These are phyloP conservation scores for Priceomyces melissophilus DNA, from an alignment of 805 yeast species.

Conservation along the genomic window DNA sequence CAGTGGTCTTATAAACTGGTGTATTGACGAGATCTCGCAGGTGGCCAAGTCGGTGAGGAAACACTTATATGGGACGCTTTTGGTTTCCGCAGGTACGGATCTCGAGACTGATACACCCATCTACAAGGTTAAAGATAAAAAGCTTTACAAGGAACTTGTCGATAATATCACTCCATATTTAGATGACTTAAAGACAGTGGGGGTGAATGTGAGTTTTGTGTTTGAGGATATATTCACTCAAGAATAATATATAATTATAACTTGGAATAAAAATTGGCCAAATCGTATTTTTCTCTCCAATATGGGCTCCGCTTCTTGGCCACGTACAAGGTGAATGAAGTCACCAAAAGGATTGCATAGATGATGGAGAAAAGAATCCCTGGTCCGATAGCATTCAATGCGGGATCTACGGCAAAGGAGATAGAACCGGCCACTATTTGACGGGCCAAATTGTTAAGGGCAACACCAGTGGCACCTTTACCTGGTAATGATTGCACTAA, in stretches of 20 bases:
- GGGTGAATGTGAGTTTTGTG: constrained; percentile 72
- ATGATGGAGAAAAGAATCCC: constrained; percentile 70
- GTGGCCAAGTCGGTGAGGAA: constrained; percentile 61
- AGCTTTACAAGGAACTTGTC: constrained; percentile 52
- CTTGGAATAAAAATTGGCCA: constrained; percentile 53
- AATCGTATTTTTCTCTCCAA: constrained; percentile 62
- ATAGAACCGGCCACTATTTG: constrained; percentile 73
- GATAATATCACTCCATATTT: constrained; percentile 56
- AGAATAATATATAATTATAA: constrained; percentile 19
- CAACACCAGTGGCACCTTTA: constrained; percentile 85
- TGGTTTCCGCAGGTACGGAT: constrained; percentile 37
- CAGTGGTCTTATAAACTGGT: constrained; percentile 73
- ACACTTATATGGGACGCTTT: constrained; percentile 62
- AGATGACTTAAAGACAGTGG: constrained; percentile 56
- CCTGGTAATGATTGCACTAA: constrained; percentile 84
- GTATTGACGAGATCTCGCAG: constrained; percentile 56
- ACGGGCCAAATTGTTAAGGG: constrained; percentile 72
- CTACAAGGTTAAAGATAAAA: constrained; percentile 30
- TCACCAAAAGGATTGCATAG: constrained; percentile 51
- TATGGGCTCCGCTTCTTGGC: constrained; percentile 55
- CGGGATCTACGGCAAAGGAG: constrained; percentile 71
- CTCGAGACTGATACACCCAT: constrained; percentile 23
- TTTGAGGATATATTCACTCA: constrained; percentile 40
- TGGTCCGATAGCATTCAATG: constrained; percentile 60
- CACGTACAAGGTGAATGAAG: constrained; percentile 40